Base-by-base conservation (phyloP, 164 flowering plant species). In the Brasenia schreberi region DNA sequence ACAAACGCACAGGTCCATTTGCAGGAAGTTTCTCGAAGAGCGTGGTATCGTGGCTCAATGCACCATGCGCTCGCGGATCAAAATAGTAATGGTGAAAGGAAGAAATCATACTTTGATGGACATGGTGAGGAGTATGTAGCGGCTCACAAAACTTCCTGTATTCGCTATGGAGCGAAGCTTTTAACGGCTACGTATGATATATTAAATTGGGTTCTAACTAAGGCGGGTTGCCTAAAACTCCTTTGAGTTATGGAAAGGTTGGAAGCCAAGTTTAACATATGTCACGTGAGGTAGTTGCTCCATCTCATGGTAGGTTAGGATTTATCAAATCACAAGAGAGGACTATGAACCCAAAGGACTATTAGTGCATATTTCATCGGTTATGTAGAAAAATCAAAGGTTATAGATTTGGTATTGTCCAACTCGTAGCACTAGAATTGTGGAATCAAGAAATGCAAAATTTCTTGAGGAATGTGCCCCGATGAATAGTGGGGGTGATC, bases 1-100 rank as follows among this genome's bases (percentile, higher is more conserved):
- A 65, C 67, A 65, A 65, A 59, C 59, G 49, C 67, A n/a, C 23
- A 44, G 59, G 64, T 43, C 42, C 65, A 61, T 68, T 68, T 27
- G 59, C 70, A n/a, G n/a, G 59, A 68, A 68, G 71, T 74, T 74
- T 70, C 77, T 74, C 67, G 67, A 70, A 61, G 77, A 70, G 58
- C 65, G 71, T 74, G 68, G 74, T 11, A 61, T 61, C 18, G 63
- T 61, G 11, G 63, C 63, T 19, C 63, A 66, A 14, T 66, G 58
- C 42, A 70, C 71, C 61, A 66, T 70, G 71, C 71, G 39, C 64
- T 74, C 43, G 65, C 68, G 18, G 71, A 71, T 58, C 71, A 67
- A n/a, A 71, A 74, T 74, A 74, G 74, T 71, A 68, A 70, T 7
- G 18, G 14, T 10, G 63, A 61, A 61, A 61, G n/a, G 63, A 61